Evolutionary conservation across 2,329 filamentous ascomycete species (phyloP), one percentile per base, ranked within the genome.

Genomic region (Dactylonectria estremocensis): DNA sequence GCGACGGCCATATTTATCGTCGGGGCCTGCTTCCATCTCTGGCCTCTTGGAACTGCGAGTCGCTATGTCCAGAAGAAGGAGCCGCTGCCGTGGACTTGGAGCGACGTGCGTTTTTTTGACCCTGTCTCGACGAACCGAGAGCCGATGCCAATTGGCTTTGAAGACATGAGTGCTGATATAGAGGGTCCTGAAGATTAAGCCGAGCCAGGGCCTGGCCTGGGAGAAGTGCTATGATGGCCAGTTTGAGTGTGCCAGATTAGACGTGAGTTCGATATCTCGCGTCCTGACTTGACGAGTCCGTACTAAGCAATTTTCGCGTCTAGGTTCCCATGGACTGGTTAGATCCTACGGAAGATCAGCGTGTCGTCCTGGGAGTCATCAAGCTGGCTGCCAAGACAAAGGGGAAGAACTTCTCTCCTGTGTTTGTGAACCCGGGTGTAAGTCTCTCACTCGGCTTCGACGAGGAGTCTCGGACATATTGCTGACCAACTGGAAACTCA

Each of bases 281-380:
- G 3, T 22, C n/a, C 18, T 24, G 16, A 3, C 53, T 14, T 14
- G 20, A 7, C 22, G 16, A 37, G 20, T 14, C 1, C 14, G 4
- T 53, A 5, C 60, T 71, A 13, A 71, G 22, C 8, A 14, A 14
- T 6, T 16, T 1, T 20, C 13, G 22, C 63, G 16, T 40, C 2
- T 28, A 81, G 79, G 74, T 82, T 13, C 79, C 80, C 0, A 81
- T 80, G 78, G 75, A 80, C 55, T 81, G 79, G 79, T 68, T 77
- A 9, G 72, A 74, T 3, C 77, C 78, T 18, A 69, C 67, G 1
- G 71, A 78, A 7, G 61, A 73, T 6, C 65, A 72, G 14, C 71
- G 78, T 20, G 79, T 81, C 20, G 70, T 78, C 1, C 68, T 81
- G 20, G 80, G 78, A 16, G 69, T 82, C 24, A 73, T 77, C 53